A percentile compares a stretch with the other conserved stretches of the same genome.
Conservation (phyloP, 441 rosid genomes). For the Pelargonium myrrhifolium region DNA sequence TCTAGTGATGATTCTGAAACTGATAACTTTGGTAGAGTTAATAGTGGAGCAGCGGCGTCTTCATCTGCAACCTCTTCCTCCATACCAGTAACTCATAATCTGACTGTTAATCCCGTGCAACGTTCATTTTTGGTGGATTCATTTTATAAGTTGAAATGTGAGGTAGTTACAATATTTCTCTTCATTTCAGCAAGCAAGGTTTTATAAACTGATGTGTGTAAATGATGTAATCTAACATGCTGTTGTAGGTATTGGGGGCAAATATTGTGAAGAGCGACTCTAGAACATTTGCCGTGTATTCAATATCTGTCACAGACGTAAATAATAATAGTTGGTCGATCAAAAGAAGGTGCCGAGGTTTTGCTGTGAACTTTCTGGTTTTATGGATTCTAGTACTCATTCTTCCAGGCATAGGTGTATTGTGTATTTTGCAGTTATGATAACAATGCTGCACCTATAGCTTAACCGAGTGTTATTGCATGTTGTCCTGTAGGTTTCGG, state of each 20-base stretch:
- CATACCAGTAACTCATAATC: constrained; percentile 38
- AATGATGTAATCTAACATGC: constrained; percentile 24
- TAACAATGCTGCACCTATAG: no score
- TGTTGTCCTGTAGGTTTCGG: constrained; percentile 56
- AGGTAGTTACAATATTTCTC: constrained; percentile 47
- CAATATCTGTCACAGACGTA: constrained; percentile 83
- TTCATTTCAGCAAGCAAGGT: constrained; percentile 17
- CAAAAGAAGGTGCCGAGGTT: constrained; percentile 76
- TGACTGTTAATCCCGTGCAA: constrained; percentile 35
- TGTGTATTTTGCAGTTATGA: constrained; percentile 12
- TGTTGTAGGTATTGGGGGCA: constrained; percentile 90
- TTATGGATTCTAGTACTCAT: constrained; percentile 11
- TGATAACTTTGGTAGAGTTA: constrained; percentile 52
- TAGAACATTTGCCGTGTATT: constrained; percentile 86
- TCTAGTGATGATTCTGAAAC: constrained; percentile 63
- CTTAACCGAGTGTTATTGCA: constrained; percentile 16
- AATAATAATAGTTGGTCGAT: constrained; percentile 88
- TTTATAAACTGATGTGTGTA: constrained; percentile 14
- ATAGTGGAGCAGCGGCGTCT: constrained; percentile 66
- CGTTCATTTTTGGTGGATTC: constrained; percentile 64
- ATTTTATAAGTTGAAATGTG: constrained; percentile 83
- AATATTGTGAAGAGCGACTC: constrained; percentile 92
- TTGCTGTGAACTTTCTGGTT: constrained; percentile 22
- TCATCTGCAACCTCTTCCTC: constrained; percentile 50
- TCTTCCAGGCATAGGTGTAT: constrained; percentile 8